A percentile compares a stretch with the other conserved stretches of the same genome.
Conservation (phyloP, 2,329 filamentous ascomycete species). For the Cladorrhinum sp. region DNA sequence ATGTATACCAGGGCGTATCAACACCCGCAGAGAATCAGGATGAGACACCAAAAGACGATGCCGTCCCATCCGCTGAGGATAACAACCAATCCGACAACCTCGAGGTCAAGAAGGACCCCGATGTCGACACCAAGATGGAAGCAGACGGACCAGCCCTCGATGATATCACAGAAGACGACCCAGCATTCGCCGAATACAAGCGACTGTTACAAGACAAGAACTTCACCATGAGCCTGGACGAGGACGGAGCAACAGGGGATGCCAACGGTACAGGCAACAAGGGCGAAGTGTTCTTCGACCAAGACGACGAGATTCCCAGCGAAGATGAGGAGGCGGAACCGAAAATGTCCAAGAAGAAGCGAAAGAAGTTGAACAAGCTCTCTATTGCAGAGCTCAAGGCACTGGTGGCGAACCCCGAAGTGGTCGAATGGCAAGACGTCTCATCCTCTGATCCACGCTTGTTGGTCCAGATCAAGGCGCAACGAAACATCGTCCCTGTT, state of each 20-base stretch:
- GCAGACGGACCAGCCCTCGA: slow-evolving; percentile 48
- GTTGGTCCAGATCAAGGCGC: slow-evolving; percentile 90
- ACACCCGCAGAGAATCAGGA: slow-evolving; percentile 22
- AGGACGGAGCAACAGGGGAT: slow-evolving; percentile 63
- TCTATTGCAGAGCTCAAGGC: slow-evolving; percentile 96
- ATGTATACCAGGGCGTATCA: slow-evolving; percentile 13
- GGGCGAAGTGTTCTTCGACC: slow-evolving; percentile 78
- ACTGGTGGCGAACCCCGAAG: slow-evolving; percentile 82
- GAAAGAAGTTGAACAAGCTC: slow-evolving; percentile 85
- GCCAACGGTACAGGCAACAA: slow-evolving; percentile 65
- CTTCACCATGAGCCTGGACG: slow-evolving; percentile 61
- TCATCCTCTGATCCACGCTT: slow-evolving; percentile 85
- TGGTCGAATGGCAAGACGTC: slow-evolving; percentile 96
- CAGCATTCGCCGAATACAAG: slow-evolving; percentile 79
- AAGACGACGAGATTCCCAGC: slow-evolving; percentile 82
- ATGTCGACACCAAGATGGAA: slow-evolving; percentile 35
- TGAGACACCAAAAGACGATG: slow-evolving; percentile 23
- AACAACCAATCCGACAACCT: slow-evolving; percentile 34
- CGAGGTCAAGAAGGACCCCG: slow-evolving; percentile 42
- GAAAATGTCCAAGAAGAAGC: slow-evolving; percentile 90
- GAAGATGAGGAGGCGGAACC: slow-evolving; percentile 71
- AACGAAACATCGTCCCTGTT: slow-evolving; percentile 93
- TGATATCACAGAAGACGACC: slow-evolving; percentile 64
- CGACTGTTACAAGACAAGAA: slow-evolving; percentile 46
- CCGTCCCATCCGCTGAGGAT: slow-evolving; percentile 33